Evolutionary conservation across 768 basidiomycete genomes (phyloP).

Genomic region (Hericium alpestre): DNA sequence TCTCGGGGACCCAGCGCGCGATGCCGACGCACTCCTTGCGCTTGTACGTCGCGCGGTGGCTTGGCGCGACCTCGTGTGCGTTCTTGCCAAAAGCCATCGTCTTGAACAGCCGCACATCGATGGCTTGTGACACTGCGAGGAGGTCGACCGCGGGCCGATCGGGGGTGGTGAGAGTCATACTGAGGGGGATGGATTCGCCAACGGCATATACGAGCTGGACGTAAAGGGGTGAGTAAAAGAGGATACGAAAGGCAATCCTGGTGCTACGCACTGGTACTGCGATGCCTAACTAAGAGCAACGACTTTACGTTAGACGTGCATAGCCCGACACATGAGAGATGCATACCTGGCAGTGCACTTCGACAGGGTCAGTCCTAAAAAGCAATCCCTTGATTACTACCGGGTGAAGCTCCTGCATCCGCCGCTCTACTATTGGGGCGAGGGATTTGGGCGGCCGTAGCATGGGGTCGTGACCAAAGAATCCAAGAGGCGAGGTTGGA

Average conservation of each 20-base stretch:
- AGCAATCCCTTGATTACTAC: conserved; percentile 5
- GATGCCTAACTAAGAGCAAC: not conserved
- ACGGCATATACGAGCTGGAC: not conserved
- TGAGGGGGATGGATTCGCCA: conserved; percentile 3
- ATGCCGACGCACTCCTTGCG: not conserved
- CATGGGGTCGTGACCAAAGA: not conserved
- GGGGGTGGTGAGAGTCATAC: conserved; percentile 3
- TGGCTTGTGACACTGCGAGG: not conserved
- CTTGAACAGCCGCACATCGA: conserved; percentile 7
- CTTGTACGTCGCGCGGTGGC: not conserved
- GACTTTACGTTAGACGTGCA: not conserved
- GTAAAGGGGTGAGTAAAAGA: not conserved
- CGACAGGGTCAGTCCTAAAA: not conserved
- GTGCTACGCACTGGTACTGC: conserved; percentile 1
- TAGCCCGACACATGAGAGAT: not conserved
- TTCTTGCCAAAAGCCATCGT: conserved; percentile 6
- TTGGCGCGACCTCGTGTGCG: not conserved
- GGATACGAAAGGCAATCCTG: not conserved
- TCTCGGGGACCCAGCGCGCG: conserved; percentile 3
- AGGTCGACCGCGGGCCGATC: conserved; percentile 2
- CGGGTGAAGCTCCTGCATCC: not conserved
- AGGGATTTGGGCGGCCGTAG: not conserved
- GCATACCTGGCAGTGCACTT: conserved; percentile 8
- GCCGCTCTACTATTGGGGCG: not conserved
- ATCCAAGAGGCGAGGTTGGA: not conserved